Evolutionary conservation across 2,329 filamentous ascomycete species (phyloP), one percentile per base, ranked within the genome.

Genomic region (Phyllosticta citribraziliensis): DNA sequence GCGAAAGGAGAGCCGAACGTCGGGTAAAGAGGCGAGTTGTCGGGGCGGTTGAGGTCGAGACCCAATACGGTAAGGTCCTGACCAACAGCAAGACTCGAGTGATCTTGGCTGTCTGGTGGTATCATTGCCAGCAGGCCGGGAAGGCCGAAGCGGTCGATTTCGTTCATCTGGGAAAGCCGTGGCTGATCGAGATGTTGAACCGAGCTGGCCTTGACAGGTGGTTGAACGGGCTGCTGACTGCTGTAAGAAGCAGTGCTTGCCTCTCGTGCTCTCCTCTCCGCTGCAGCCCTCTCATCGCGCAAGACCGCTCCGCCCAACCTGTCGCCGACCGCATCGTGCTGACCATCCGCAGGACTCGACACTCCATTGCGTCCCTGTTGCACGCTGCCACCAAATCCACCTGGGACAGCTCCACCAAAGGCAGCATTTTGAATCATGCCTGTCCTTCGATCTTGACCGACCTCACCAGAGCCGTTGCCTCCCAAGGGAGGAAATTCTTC

Each of bases 1-100:
- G 83, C 82, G 67, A 87, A 87, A 6, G 84, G 84, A 3, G 82
- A 83, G 25, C 82, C 80, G 69, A 87, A 88, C 1, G 81, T 84
- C n/a, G 82, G 80, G 68, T 85, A 82, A 53, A 88, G 72, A 27
- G 84, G 84, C 63, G 80, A 82, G 65, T 70, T 72, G 59, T 84
- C 82, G 63, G 80, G 79, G 63, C 82, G 80, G 66, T 85, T 85
- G 61, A 88, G 74, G 69, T 88, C 84, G 65, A 88, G 75, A 25
- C 84, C 85, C 22, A 88, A 73, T 8, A 81, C 80, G 68, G 82
- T 85, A 63, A 87, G 71, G 69, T 88, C 84, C 69, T 86, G 83
- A 14, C 85, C 85, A 64, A 85, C 77, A 27, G 84, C 81, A 59
- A 87, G 75, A 20, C 69, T 69, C 22, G 70, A 77, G 67, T 71